A percentile compares a stretch with the other conserved stretches of the same genome.
Evolutionary conservation across 2,329 filamentous ascomycete genomes (phyloP).

Genomic region (Venturia oleaginea): DNA sequence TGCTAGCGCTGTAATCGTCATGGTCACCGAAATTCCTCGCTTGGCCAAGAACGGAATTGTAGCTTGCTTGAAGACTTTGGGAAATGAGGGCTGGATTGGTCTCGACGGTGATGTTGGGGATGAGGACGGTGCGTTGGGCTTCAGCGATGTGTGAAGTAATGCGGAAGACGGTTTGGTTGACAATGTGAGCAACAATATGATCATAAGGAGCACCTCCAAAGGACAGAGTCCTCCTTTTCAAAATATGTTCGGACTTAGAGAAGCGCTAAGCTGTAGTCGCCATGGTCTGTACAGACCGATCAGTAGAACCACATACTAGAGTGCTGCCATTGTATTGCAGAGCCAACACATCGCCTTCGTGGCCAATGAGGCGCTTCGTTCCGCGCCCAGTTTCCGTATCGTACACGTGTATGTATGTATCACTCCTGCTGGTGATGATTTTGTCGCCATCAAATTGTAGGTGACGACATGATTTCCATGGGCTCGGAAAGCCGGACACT

Average conservation of each 20-base stretch:
- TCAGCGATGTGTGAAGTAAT: no score
- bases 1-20: background rate
- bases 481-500: conserved; percentile 91
- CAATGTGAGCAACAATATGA: no score
- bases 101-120: background rate
- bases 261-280: no score
- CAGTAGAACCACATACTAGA: conserved; percentile 90
- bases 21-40: background rate
- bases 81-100: background rate
- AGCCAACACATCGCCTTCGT: conserved; percentile 97
- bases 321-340: conserved; percentile 93
- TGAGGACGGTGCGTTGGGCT: background rate
- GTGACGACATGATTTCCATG: conserved; percentile 96
- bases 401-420: conserved; percentile 96
- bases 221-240: no score
- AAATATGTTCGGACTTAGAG: no score
- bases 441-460: conserved; percentile 98
- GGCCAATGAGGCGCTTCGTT: conserved; percentile 74
- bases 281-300: conserved; percentile 77
- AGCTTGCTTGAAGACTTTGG: background rate
- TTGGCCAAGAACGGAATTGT: background rate
- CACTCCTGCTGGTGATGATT: conserved; percentile 94
- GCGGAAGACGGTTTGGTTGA: no score
- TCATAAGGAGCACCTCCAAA: no score
- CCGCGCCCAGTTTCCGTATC: conserved; percentile 90